Percentiles rank a stretch among this genome's conserved stretches.
These are phyloP conservation scores for Candida freyschussii DNA, from an alignment of 1,139 yeast species.

Conservation along the genomic window DNA sequence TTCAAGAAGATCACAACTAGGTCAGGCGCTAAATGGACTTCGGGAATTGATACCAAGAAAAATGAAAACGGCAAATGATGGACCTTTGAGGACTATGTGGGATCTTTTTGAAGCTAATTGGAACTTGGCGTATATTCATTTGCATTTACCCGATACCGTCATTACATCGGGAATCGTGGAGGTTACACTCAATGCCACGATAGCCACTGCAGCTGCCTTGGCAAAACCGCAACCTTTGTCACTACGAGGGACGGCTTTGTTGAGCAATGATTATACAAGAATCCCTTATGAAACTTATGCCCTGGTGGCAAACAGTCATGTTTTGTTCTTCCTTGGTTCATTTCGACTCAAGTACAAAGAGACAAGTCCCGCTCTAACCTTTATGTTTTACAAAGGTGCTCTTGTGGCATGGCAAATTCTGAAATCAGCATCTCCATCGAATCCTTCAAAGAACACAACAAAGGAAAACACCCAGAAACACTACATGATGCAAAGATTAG, in stretches of 20 bases:
- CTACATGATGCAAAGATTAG: too few species aligned
- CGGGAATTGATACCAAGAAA: background rate
- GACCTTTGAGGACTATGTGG: conserved; percentile 1
- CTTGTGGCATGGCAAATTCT: conserved; percentile 3
- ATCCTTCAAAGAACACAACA: too few species aligned
- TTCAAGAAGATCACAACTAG: conserved; percentile 1
- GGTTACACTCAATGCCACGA: conserved; percentile 1
- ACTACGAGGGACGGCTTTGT: background rate
- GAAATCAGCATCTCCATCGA: too few species aligned
- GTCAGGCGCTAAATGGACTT: conserved; percentile 1
- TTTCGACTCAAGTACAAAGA: background rate
- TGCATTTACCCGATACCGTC: conserved; percentile 1
- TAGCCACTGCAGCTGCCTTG: conserved; percentile 1
- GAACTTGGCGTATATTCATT: conserved; percentile 2
- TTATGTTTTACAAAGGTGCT: conserved; percentile 1
- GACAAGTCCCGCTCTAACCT: conserved; percentile 1
- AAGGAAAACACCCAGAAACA: too few species aligned
- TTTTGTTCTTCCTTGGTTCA: background rate
- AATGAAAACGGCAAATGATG: background rate
- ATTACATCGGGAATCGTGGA: conserved; percentile 3
- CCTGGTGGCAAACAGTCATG: conserved; percentile 1
- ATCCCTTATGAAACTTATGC: conserved; percentile 1
- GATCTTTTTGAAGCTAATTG: conserved; percentile 1
- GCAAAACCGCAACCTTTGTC: conserved; percentile 1
- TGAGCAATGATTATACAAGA: conserved; percentile 1